Evolutionary conservation across 768 basidiomycete genomes (phyloP).

Genomic region (Leccinum boreale): DNA sequence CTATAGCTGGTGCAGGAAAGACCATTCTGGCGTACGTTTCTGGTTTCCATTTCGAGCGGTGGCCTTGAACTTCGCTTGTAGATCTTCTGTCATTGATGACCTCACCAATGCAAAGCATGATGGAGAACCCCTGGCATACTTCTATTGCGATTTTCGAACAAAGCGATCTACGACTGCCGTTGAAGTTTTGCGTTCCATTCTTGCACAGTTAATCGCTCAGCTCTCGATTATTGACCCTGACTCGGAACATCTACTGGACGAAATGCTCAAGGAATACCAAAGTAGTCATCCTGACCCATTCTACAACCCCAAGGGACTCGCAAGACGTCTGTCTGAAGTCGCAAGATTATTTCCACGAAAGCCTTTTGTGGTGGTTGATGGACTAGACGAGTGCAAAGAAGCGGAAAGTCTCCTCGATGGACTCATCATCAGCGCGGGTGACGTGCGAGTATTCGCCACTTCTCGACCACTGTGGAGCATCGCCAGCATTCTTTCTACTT

Average conservation of each 20-base stretch:
- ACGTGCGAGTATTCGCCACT: conserved; percentile 6
- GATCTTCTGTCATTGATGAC: background rate
- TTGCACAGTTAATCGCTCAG: conserved; percentile 8
- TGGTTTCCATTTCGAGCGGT: no score
- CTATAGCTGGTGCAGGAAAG: background rate
- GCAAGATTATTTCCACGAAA: background rate
- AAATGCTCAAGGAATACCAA: conserved; percentile 2
- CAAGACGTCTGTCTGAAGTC: background rate
- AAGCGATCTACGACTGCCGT: conserved; percentile 5
- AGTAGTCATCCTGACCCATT: background rate
- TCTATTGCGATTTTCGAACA: conserved; percentile 24
- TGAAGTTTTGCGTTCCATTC: conserved; percentile 19
- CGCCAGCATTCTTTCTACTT: background rate
- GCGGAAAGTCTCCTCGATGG: conserved; percentile 6
- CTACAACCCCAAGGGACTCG: conserved; percentile 3
- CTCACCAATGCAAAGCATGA: background rate
- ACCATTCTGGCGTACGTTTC: background rate
- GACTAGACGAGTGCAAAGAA: conserved; percentile 22
- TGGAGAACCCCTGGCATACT: conserved; percentile 4
- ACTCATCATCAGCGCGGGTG: background rate
- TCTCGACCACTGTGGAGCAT: conserved; percentile 8
- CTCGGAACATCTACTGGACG: background rate
- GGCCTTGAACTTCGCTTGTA: background rate
- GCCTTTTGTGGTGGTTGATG: conserved; percentile 18
- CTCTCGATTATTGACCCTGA: background rate